A percentile compares a stretch with the other conserved stretches of the same genome.
These are phyloP conservation scores for Alternaria sp. DNA, from an alignment of 2,329 filamentous ascomycete species.

Conservation along the genomic window DNA sequence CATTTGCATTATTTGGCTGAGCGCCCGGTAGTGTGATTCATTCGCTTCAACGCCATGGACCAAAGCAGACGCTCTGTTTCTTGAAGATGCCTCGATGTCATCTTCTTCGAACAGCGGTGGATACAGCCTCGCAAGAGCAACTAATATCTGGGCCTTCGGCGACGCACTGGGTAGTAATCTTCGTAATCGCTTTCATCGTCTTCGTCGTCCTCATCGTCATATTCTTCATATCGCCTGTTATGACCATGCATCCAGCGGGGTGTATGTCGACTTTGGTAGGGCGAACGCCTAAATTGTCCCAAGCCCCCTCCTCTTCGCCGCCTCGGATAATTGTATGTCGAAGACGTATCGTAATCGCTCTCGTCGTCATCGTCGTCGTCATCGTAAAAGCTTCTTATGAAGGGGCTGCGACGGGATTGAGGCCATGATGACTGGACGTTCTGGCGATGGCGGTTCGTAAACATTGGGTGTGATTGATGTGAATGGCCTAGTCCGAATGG, in stretches of 20 bases:
- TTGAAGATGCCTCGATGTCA: neutral
- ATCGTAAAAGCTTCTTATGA: constrained; percentile 1
- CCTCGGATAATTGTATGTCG: neutral
- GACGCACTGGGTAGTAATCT: neutral
- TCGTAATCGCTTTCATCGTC: constrained; percentile 5
- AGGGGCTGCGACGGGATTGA: neutral
- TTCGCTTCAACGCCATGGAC: neutral
- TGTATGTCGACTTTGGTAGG: neutral
- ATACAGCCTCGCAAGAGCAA: neutral
- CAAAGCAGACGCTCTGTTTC: neutral
- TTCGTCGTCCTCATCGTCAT: constrained; percentile 15
- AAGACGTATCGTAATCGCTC: constrained; percentile 11
- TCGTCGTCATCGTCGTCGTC: constrained; percentile 16
- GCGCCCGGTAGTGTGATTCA: neutral
- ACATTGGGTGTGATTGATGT: neutral
- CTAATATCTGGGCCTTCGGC: neutral
- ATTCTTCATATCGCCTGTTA: constrained; percentile 16
- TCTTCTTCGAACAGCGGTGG: neutral
- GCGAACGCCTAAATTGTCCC: neutral
- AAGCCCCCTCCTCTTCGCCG: neutral
- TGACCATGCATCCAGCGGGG: constrained; percentile 3
- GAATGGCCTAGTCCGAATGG: neutral
- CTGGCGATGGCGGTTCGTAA: neutral
- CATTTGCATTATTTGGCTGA: neutral
- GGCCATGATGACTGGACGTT: constrained; percentile 7